These are phyloP conservation scores for Fusarium pseudocircinatum DNA, from an alignment of 2,329 filamentous ascomycete genomes.

Conservation along the genomic window DNA sequence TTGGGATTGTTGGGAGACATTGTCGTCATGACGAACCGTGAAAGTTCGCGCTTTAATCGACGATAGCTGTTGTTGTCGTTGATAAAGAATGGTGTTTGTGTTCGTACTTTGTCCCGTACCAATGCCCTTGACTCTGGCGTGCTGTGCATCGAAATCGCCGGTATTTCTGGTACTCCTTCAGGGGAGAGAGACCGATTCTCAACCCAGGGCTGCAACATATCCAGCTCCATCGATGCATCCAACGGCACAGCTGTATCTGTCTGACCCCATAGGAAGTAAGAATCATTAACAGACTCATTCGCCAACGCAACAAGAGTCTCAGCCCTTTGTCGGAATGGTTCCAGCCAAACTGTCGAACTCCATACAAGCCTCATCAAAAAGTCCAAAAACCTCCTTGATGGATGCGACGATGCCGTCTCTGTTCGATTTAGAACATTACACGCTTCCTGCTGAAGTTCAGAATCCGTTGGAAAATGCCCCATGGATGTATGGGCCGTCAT, in stretches of 20 bases:
- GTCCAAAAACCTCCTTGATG: conserved; percentile 19
- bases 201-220: conserved; percentile 20
- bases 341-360: conserved; percentile 27
- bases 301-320: background rate
- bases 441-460: conserved; percentile 30
- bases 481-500: conserved; percentile 15
- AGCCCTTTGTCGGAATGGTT: conserved; percentile 14
- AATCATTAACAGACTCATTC: conserved; percentile 1
- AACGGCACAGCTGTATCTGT: background rate
- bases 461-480: conserved; percentile 24
- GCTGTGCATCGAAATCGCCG: conserved; percentile 5
- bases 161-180: conserved; percentile 2
- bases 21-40: conserved; percentile 30
- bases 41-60: conserved; percentile 21
- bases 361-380: conserved; percentile 29
- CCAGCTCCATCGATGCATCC: conserved; percentile 16
- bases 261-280: conserved; percentile 12
- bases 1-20: conserved; percentile 35
- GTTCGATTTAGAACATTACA: conserved; percentile 8
- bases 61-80: conserved; percentile 36
- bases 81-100: conserved; percentile 29
- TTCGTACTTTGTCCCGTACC: conserved; percentile 22
- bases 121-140: background rate
- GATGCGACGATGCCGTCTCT: conserved; percentile 8
- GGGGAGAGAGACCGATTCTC: conserved; percentile 23